These are phyloP conservation scores for Aspergillus campestris DNA, from an alignment of 495 filamentous ascomycete species.

Conservation along the genomic window DNA sequence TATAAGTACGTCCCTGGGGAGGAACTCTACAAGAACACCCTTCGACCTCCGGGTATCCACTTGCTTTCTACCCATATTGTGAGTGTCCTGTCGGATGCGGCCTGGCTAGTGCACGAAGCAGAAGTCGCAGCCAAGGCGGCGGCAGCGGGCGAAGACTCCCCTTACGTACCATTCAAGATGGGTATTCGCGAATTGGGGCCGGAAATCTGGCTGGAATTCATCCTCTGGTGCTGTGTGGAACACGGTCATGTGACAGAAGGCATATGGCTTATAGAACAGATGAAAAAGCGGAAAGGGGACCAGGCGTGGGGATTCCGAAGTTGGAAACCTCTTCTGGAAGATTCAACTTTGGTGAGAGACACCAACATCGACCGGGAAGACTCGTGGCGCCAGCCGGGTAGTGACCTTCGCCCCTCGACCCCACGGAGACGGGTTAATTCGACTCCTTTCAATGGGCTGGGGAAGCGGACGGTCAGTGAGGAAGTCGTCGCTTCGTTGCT, in stretches of 20 bases:
- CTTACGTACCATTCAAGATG: slow-evolving; percentile 41
- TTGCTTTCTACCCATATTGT: slow-evolving; percentile 50
- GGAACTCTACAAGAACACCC: slow-evolving; percentile 21
- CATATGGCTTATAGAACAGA: slow-evolving; percentile 36
- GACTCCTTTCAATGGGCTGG: slow-evolving; percentile 34
- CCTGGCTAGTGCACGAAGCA: slow-evolving; percentile 45
- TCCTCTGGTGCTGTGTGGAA: slow-evolving; percentile 61
- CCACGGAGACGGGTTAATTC: slow-evolving; percentile 14
- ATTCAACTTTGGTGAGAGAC: slow-evolving; percentile 19
- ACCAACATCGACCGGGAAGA: slow-evolving; percentile 28
- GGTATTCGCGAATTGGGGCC: slow-evolving; percentile 45
- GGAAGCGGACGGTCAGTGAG: slow-evolving; percentile 44
- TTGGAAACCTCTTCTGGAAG: slow-evolving; percentile 27
- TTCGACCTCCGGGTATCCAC: slow-evolving; percentile 51
- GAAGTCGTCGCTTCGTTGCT: slow-evolving; percentile 49
- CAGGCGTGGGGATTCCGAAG: slow-evolving; percentile 32
- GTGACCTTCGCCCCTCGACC: slow-evolving; percentile 3
- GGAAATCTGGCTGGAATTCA: slow-evolving; percentile 57
- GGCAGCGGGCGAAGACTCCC: slow-evolving; percentile 42
- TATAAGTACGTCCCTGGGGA: slow-evolving; percentile 39
- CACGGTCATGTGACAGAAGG: slow-evolving; percentile 50
- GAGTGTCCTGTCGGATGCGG: slow-evolving; percentile 54
- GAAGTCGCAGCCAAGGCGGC: slow-evolving; percentile 34
- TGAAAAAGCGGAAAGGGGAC: slow-evolving; percentile 21
- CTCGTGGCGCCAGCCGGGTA: slow-evolving; percentile 26